These are phyloP conservation scores for Penicillium sp. DNA, from an alignment of 2,329 filamentous ascomycete genomes.

Conservation along the genomic window DNA sequence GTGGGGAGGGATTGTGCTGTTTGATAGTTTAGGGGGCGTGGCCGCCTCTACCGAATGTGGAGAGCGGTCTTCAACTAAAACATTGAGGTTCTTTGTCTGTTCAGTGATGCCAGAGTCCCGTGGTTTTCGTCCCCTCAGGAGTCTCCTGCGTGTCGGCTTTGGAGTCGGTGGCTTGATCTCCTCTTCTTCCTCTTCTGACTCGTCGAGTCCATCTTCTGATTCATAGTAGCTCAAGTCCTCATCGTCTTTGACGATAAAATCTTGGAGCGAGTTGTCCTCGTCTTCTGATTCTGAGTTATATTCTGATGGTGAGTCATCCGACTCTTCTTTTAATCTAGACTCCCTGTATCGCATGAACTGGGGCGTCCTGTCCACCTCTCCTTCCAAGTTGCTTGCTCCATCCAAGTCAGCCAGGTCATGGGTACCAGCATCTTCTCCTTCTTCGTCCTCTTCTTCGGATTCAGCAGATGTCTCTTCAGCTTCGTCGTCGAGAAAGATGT, in stretches of 20 bases:
- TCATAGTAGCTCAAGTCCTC: constrained; percentile 35
- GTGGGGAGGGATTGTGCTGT: constrained; percentile 14
- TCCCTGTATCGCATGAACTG: constrained; percentile 12
- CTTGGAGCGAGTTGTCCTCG: constrained; percentile 36
- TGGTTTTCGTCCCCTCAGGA: constrained; percentile 33
- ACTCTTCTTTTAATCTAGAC: constrained; percentile 15
- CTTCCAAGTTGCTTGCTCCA: neutral
- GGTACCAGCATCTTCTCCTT: constrained; percentile 11
- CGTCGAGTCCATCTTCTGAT: constrained; percentile 21
- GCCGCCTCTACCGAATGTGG: neutral
- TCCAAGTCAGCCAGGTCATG: constrained; percentile 22
- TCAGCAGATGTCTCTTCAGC: constrained; percentile 15
- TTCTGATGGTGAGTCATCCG: constrained; percentile 21
- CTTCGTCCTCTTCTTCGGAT: constrained; percentile 22
- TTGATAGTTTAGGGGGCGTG: constrained; percentile 10
- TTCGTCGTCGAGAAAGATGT: constrained; percentile 14
- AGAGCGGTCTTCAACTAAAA: neutral
- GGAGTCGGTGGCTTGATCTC: constrained; percentile 18
- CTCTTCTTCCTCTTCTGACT: constrained; percentile 13
- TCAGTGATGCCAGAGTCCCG: constrained; percentile 8
- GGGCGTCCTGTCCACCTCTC: neutral
- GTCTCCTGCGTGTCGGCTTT: constrained; percentile 27
- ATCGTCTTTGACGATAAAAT: constrained; percentile 40
- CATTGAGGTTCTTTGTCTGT: constrained; percentile 5
- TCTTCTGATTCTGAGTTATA: constrained; percentile 23